Conservation (phyloP, 768 basidiomycete genomes). For the Amyloporia xantha region DNA sequence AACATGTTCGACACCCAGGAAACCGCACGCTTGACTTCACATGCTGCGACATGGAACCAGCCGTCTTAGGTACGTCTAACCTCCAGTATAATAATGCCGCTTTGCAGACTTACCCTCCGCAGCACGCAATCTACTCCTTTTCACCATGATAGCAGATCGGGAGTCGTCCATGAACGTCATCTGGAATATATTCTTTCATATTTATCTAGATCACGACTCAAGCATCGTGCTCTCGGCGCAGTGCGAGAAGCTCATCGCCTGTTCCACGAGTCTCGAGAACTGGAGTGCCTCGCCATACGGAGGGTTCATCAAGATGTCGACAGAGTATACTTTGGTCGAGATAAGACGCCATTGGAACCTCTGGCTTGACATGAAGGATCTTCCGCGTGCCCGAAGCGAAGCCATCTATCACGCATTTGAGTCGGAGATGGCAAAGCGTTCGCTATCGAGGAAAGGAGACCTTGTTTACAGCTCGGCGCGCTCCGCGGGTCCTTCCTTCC, state of each 20-base stretch:
- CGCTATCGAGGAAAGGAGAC: background rate
- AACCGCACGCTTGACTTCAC: conserved; percentile 11
- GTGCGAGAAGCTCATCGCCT: conserved; percentile 8
- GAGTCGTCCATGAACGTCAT: background rate
- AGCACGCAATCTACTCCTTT: conserved; percentile 16
- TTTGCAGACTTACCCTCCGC: background rate
- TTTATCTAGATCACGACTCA: conserved; percentile 8
- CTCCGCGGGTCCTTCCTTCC: conserved; percentile 33
- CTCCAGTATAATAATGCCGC: too few species aligned
- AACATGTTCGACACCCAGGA: too few species aligned
- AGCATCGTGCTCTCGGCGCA: background rate
- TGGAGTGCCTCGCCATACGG: conserved; percentile 11
- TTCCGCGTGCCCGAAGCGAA: conserved; percentile 20
- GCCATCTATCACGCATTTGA: conserved; percentile 18
- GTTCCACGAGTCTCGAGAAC: background rate
- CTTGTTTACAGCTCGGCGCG: conserved; percentile 12
- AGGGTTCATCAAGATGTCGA: conserved; percentile 2
- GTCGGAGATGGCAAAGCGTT: conserved; percentile 13
- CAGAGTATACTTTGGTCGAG: conserved; percentile 11
- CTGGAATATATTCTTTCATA: conserved; percentile 15
- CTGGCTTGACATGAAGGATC: conserved; percentile 23
- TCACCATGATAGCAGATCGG: conserved; percentile 5
- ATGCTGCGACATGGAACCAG: conserved; percentile 15
- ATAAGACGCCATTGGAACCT: conserved; percentile 16
- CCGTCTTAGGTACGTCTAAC: conserved; percentile 9